These are phyloP conservation scores for Heliamphora exappendiculata DNA, from an alignment of 148 eudicot genomes.

Conservation along the genomic window DNA sequence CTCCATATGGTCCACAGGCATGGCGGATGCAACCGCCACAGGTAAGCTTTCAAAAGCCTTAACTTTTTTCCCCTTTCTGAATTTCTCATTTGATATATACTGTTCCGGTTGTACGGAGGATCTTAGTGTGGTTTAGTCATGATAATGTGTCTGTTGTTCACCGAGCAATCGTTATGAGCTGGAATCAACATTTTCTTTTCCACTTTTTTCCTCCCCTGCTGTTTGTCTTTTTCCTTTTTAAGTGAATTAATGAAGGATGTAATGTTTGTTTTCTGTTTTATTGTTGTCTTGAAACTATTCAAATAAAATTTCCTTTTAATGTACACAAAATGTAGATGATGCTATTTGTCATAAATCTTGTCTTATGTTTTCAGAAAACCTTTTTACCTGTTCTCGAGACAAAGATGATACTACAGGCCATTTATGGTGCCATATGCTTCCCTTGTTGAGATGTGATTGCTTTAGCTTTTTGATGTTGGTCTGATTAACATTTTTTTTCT, in stretches of 20 bases:
- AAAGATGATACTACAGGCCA: no score
- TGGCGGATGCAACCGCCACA: slow-evolving; percentile 57
- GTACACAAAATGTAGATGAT: neutral
- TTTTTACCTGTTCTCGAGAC: neutral
- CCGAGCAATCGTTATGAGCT: neutral
- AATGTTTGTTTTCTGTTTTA: neutral
- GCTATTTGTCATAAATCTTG: neutral
- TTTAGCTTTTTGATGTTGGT: neutral
- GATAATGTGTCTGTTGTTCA: neutral
- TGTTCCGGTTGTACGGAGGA: neutral
- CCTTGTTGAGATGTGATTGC: no score
- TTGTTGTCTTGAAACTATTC: neutral
- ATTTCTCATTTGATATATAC: neutral
- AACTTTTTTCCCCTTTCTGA: neutral
- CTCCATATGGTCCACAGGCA: slow-evolving; percentile 62
- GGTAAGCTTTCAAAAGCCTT: slow-evolving; percentile 30
- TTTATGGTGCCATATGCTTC: neutral
- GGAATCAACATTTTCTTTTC: neutral
- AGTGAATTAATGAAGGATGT: neutral
- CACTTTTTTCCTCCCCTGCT: neutral
- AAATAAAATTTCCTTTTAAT: neutral
- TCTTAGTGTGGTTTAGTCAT: no score
- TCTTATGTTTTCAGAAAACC: neutral
- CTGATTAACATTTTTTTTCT: neutral
- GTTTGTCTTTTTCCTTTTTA: slow-evolving; percentile 1